Base-by-base conservation (phyloP, 1,284 basidiomycete species). In the Pyrrhoderma noxium region DNA sequence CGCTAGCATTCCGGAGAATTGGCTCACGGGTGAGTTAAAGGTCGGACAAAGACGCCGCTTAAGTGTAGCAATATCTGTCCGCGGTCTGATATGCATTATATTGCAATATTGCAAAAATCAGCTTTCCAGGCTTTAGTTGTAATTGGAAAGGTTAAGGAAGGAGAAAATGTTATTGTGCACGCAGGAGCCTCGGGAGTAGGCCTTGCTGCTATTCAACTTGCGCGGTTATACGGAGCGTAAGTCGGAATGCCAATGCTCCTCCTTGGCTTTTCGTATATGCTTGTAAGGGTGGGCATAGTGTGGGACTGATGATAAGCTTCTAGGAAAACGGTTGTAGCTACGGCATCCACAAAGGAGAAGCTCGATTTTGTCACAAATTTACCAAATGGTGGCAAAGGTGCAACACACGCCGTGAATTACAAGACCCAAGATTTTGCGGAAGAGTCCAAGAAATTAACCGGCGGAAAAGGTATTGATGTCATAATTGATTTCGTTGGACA, bases 111-210 rank as follows among this genome's bases (percentile, higher is more conserved):
- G n/a, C n/a, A n/a, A n/a, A n/a, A n/a, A n/a, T n/a, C 59, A 86
- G 91, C 92, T 8, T 94, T 83, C 68, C 90, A 93, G 62, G 89
- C 88, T 0, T 67, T 94, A 19, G 74, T 87, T 53, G 65, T 85
- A 25, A 79, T 84, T 55, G 85, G 83, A 2, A 74, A 85, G 57
- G 62, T 93, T 44, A 77, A 85, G 62, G 64, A 74, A 57, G 84
- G 82, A 27, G 85, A 92, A 47, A 71, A 88, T 59, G 87, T 92
- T 8, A 75, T 98, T 18, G 76, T 98, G 21, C 94, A 96, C 63
- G 92, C 92, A 21, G 91, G 85, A 8, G 91, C 90, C 2, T 90
- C 87, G 8, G 91, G 93, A 46, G 93, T 97, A 2, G 94, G 94
- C 2, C 68, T 95, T 13, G 87, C 93, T 2, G 91, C 92, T 2